Evolutionary conservation across 1,284 basidiomycete species (phyloP), one percentile per base, ranked within the genome.

Genomic region (Rhizoctonia solani): DNA sequence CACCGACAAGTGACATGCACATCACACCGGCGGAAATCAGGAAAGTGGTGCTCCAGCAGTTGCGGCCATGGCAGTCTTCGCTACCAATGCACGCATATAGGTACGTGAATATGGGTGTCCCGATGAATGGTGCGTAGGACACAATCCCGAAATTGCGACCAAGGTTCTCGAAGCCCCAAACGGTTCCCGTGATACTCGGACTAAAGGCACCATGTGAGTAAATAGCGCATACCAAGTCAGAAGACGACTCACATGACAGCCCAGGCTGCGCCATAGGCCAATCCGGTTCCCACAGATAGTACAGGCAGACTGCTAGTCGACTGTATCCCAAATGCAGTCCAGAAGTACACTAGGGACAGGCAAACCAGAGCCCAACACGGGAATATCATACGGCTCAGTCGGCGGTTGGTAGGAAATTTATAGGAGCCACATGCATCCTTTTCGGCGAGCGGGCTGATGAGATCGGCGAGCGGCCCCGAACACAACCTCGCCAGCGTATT

Each of bases 91-190:
- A 85, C 8, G 89, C 89, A 69, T 89, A 92, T 0, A 91, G 74
- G 74, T 88, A 90, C 3, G 89, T 89, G 73, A 90, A 91, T 0
- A 84, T 46, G 1, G 88, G 84, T 0, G 88, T 90, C 8, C 89
- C 89, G 27, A 85, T 74, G 75, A 91, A 88, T 5, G 88, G 86
- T 0, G 88, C 85, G 70, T 89, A 89, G 46, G 86, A 84, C 67
- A 89, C 74, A 47, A 89, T 78, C 25, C 89, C 89, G 71, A 86
- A 91, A 75, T 91, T 92, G 67, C 89, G 83, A 11, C 85, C 89
- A 1, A 87, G 77, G 71, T 89, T 82, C n/a, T 79, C 74, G 29
- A 81, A 74, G 13, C 89, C 89, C 87, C 88, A 92, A 23, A 88
- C 80, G 1, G 86, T 81, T 4, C 86, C 84, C 2, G 89, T 76